Percentiles rank a stretch among this genome's conserved stretches.
Evolutionary conservation across 2,329 filamentous ascomycete species (phyloP).

Genomic region (Calonectria ilicicola): DNA sequence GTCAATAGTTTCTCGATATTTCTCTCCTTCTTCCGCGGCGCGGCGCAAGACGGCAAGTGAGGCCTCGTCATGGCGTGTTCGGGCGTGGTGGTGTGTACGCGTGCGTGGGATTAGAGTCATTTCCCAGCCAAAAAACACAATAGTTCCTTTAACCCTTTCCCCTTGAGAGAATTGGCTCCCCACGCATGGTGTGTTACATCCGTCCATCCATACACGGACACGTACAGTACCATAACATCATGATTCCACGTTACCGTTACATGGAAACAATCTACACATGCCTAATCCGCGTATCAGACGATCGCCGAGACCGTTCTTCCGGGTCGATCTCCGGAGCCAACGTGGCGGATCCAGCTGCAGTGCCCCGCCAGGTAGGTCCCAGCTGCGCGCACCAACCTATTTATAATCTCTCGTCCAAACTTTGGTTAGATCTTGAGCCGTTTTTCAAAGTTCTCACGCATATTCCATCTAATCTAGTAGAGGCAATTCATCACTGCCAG

Average conservation of each 20-base stretch:
- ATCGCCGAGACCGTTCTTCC: slow-evolving; percentile 1
- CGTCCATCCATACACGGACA: not conserved
- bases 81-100: not conserved
- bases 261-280: not conserved
- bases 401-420: not conserved
- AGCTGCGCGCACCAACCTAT: not conserved
- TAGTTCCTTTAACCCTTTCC: not conserved
- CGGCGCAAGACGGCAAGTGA: not conserved
- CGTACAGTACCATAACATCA: not conserved
- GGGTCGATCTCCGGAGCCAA: slow-evolving; percentile 6
- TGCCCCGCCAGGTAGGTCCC: not conserved
- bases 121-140: not conserved
- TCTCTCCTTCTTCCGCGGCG: not conserved
- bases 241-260: not conserved
- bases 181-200: not conserved
- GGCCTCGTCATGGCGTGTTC: not conserved
- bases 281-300: not conserved
- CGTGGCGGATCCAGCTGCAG: not conserved
- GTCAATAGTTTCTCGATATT: not conserved
- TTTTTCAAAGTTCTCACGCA: not conserved
- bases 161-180: not conserved
- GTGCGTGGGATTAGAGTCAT: not conserved
- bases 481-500: not conserved
- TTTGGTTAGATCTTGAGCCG: not conserved
- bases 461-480: not conserved